Conservation (phyloP, 495 filamentous ascomycete species). For the Alectoria sarmentosa region DNA sequence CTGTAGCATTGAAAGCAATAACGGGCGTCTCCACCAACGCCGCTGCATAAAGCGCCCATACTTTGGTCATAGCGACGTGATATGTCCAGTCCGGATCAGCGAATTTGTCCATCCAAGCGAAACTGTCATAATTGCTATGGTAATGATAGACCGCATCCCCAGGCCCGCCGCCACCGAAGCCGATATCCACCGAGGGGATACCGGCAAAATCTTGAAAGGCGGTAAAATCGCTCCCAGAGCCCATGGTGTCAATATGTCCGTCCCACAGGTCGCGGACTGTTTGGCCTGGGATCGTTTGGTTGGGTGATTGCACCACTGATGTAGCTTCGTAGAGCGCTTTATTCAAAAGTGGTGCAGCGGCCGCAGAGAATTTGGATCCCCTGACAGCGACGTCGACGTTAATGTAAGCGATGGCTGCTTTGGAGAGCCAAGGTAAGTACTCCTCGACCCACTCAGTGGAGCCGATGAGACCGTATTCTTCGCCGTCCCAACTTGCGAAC, state of each 20-base stretch:
- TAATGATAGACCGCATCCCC: conserved; percentile 62
- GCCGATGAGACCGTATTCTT: conserved; percentile 66
- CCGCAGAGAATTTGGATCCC: conserved; percentile 41
- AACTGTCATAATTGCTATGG: conserved; percentile 72
- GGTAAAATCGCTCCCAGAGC: conserved; percentile 66
- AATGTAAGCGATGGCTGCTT: conserved; percentile 64
- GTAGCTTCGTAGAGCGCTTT: conserved; percentile 65
- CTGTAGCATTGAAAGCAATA: conserved; percentile 41
- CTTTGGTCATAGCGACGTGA: conserved; percentile 53
- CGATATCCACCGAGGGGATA: conserved; percentile 56
- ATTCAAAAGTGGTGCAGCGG: conserved; percentile 69
- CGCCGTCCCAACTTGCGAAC: conserved; percentile 70
- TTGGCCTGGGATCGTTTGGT: conserved; percentile 55
- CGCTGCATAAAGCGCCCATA: conserved; percentile 47
- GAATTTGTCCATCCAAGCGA: conserved; percentile 66
- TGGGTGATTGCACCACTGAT: conserved; percentile 66
- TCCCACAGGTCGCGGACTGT: conserved; percentile 60
- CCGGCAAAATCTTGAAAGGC: conserved; percentile 71
- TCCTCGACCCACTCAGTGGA: conserved; percentile 75
- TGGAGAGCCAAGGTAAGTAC: conserved; percentile 74
- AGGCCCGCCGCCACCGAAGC: conserved; percentile 39
- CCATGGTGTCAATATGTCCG: conserved; percentile 57
- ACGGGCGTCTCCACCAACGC: conserved; percentile 42
- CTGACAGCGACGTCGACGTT: conserved; percentile 61
- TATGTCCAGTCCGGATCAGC: conserved; percentile 57